Conservation (phyloP, 208 protist genomes). For the Naegleria lovaniensis region DNA sequence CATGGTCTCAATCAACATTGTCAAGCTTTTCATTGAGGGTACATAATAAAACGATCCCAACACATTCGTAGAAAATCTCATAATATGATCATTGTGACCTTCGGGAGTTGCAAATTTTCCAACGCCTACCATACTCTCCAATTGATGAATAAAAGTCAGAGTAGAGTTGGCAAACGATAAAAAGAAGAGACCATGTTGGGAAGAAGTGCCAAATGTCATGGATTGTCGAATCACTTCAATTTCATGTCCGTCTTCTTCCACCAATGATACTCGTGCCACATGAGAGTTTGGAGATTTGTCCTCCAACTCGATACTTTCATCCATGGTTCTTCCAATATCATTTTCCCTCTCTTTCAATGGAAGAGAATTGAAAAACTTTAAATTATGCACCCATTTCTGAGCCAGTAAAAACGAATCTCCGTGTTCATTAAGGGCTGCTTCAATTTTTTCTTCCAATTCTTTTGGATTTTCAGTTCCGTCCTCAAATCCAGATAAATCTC, state of each 20-base stretch:
- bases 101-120: background rate
- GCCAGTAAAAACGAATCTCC: background rate
- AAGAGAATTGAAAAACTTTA: background rate
- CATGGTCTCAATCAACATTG: background rate
- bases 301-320: background rate
- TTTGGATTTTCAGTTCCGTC: background rate
- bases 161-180: background rate
- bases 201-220: background rate
- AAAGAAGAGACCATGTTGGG: background rate
- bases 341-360: background rate
- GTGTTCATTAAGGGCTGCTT: background rate
- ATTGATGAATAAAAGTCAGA: background rate
- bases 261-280: background rate
- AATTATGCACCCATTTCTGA: background rate
- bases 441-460: background rate
- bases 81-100: background rate
- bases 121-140: background rate
- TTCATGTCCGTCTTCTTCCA: background rate
- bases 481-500: background rate
- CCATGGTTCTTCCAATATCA: background rate
- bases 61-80: background rate
- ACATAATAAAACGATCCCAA: background rate
- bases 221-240: background rate
- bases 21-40: background rate
- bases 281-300: background rate